Evolutionary conservation across 176 grass and related monocot species (phyloP), one percentile per base, ranked within the genome.

Genomic region (Pontederia paniculata): DNA sequence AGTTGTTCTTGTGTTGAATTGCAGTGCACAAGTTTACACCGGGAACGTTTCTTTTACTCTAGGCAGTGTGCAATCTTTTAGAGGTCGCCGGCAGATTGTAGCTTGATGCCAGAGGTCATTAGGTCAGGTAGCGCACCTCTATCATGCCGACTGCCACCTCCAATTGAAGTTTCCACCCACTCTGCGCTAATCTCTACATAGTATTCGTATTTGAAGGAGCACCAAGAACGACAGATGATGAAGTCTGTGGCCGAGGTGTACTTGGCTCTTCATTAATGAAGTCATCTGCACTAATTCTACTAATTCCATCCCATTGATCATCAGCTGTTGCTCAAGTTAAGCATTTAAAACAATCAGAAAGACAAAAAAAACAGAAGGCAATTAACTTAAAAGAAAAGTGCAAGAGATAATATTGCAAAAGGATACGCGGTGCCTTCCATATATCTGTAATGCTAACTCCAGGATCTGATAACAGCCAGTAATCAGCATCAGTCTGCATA

Each of bases 351-450:
- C 65, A 73, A 44, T 58, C 70, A 63, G 42, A 72, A 41, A 61
- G 52, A n/a, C n/a, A n/a, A n/a, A n/a, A n/a, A 17, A 47, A 61
- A 50, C n/a, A 68, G 5, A 6, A 61, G 16, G n/a, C 25, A 50
- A 18, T 54, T 64, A 53, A 44, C 54, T 59, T 58, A 69, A 74
- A 45, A 50, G 50, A 16, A 70, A 73, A 18, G 9, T 14, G 42
- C 54, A 55, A 9, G 45, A 77, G 52, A 57, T 45, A 42, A 66
- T 73, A 69, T 49, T 66, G 42, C 12, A 77, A 67, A n/a, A 88
- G 83, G 83, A 98, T 98, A 91, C 93, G 19, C 42, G 72, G 49
- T 73, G 82, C 58, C 65, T 69, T 76, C 86, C 86, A 98, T 31
- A 91, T 84, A 68, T 98, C 83, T 23, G 83, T 84, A 55, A 84